Conservation (phyloP, 1,284 basidiomycete species). For the Trametes polyzona region DNA sequence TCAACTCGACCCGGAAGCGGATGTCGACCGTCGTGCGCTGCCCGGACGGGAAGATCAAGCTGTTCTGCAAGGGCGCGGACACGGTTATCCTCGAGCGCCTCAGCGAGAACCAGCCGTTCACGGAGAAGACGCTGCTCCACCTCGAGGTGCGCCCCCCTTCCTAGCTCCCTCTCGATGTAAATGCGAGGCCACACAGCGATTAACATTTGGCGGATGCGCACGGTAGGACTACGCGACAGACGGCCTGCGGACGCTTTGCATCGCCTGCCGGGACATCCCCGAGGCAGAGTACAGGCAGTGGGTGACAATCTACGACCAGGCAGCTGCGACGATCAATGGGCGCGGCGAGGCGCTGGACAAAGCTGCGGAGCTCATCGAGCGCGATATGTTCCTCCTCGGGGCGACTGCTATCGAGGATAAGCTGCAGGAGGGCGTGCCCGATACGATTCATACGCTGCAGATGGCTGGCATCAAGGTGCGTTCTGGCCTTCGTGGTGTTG, state of each 20-base stretch:
- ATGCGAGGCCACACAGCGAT: no score
- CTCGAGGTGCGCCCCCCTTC: conserved; percentile 70
- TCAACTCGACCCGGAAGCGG: conserved; percentile 96
- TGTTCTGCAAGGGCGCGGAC: conserved; percentile 98
- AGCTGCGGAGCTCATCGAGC: conserved; percentile 96
- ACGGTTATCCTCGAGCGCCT: conserved; percentile 94
- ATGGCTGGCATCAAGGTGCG: conserved; percentile 94
- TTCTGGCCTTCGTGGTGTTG: neutral
- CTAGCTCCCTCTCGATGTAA: no score
- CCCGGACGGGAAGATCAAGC: conserved; percentile 90
- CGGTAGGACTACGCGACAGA: conserved; percentile 93
- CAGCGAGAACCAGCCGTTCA: conserved; percentile 80
- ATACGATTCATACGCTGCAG: conserved; percentile 96
- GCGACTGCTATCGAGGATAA: conserved; percentile 99
- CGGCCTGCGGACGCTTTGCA: conserved; percentile 94
- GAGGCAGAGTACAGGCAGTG: conserved; percentile 92
- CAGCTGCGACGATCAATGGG: conserved; percentile 91
- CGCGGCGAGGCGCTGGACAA: conserved; percentile 93
- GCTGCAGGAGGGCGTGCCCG: conserved; percentile 97
- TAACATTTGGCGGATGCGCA: neutral
- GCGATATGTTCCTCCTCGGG: conserved; percentile 89
- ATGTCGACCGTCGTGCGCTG: conserved; percentile 95
- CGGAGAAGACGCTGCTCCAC: conserved; percentile 87
- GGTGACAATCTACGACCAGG: conserved; percentile 87
- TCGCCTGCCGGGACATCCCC: conserved; percentile 91